phyloP scores from a whole-genome alignment of 2,329 filamentous ascomycete species.

The Harringtonia lauricola region DNA sequence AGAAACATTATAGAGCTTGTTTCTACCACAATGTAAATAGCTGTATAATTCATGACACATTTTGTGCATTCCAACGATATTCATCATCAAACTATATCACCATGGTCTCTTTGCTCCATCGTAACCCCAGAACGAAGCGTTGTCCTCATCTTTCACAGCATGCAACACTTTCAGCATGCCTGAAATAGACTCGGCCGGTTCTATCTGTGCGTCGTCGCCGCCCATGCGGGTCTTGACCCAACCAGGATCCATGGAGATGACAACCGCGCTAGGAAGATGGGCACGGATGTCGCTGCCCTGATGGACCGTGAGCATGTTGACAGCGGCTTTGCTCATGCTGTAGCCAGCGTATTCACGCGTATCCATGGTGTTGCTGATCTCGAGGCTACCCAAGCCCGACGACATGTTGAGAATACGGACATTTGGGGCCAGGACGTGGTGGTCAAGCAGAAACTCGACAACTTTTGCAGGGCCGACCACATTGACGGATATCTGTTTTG shows the following conservation, averaged over 20 bases:
- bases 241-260: conserved; percentile 21
- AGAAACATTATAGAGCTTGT: no score
- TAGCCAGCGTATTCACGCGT: conserved; percentile 21
- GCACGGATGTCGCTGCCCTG: conserved; percentile 15
- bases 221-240: conserved; percentile 24
- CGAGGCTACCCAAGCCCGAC: conserved; percentile 25
- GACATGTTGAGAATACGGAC: conserved; percentile 29
- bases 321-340: conserved; percentile 20
- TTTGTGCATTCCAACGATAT: not conserved
- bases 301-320: conserved; percentile 22
- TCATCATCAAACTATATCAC: conserved; percentile 8
- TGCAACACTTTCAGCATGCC: conserved; percentile 67
- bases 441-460: conserved; percentile 24
- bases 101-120: conserved; percentile 15
- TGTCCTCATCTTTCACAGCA: conserved; percentile 46
- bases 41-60: not conserved
- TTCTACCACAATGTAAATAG: no score
- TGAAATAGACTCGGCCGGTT: conserved; percentile 16
- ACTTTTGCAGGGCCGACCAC: conserved; percentile 35
- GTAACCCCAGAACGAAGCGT: conserved; percentile 13
- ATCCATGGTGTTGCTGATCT: conserved; percentile 16
- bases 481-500: conserved; percentile 30
- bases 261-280: conserved; percentile 15
- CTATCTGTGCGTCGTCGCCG: conserved; percentile 16
- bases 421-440: conserved; percentile 13